Evolutionary conservation across 306 rosid genomes (phyloP).

Genomic region (Prunus davidiana): DNA sequence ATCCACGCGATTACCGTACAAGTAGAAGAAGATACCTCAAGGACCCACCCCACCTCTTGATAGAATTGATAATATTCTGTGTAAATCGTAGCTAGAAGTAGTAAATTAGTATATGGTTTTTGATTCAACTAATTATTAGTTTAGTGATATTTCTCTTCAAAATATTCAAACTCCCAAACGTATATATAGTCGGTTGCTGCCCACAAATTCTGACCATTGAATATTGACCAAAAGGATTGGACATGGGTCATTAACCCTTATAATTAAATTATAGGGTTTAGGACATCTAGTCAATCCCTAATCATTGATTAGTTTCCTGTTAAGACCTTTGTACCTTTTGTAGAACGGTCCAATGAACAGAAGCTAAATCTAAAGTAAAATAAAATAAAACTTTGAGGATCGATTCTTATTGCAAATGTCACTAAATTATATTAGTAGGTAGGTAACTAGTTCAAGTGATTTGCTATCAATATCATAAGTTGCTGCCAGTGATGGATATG

Average conservation of each 20-base stretch:
- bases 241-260: neutral
- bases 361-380: neutral
- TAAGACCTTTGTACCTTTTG: neutral
- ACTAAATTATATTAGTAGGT: neutral
- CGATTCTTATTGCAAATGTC: neutral
- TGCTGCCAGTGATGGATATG: no score
- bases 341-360: neutral
- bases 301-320: neutral
- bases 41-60: neutral
- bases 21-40: neutral
- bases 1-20: constrained; percentile 8
- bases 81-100: no score
- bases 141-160: no score
- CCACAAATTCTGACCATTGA: neutral
- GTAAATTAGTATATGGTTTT: no score
- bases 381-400: neutral
- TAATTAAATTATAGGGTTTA: neutral
- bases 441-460: neutral
- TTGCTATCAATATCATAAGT: no score
- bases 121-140: no score
- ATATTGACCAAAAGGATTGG: neutral
- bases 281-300: neutral
- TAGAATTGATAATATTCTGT: no score
- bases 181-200: neutral
- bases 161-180: no score